Base-by-base conservation (phyloP, 2,329 filamentous ascomycete genomes). In the Coniella lustricola region DNA sequence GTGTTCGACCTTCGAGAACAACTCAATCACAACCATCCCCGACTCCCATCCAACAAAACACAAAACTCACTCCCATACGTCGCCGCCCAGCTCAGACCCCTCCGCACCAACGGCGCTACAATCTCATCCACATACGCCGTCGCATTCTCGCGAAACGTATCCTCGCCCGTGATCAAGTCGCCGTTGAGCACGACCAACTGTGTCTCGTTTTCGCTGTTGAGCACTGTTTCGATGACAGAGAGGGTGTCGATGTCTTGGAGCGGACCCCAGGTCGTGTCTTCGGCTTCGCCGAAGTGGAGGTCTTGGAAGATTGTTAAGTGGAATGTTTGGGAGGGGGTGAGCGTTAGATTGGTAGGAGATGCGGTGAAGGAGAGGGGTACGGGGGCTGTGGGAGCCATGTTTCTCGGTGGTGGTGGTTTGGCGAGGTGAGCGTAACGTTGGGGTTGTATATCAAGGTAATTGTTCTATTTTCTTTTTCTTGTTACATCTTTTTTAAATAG, bases 121-220 rank as follows among this genome's bases (percentile, higher is more conserved):
- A 77, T 67, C 32, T 64, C 54, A 50, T 77, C 69, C 2, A 78
- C 35, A 36, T 76, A 74, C 5, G 59, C 49, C 1, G 66, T 72
- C 14, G 69, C 65, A 50, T 76, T 76, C 0, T 60, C 50, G 17
- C 63, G 45, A 46, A 60, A 64, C 7, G 68, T 71, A 49, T 72
- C 69, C 49, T 81, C 75, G 17, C 77, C 76, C 0, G 76, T 76
- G 37, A 78, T 73, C 8, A 81, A 61, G 54, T 81, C 77, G 14
- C 77, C 77, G 44, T 79, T 81, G 7, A 81, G 59, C 3, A 81
- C 69, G 3, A 75, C 75, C 1, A 81, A 64, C 36, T 77, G 40
- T 8, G 51, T 36, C 0, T 29, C 10, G 25, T 29, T 29, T 53
- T 79, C 76, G 3, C 59, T 58, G 34, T 70, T 62, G 3, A 81